These are phyloP conservation scores for Debaryomyces robertsiae DNA, from an alignment of 1,139 yeast species.

Conservation along the genomic window DNA sequence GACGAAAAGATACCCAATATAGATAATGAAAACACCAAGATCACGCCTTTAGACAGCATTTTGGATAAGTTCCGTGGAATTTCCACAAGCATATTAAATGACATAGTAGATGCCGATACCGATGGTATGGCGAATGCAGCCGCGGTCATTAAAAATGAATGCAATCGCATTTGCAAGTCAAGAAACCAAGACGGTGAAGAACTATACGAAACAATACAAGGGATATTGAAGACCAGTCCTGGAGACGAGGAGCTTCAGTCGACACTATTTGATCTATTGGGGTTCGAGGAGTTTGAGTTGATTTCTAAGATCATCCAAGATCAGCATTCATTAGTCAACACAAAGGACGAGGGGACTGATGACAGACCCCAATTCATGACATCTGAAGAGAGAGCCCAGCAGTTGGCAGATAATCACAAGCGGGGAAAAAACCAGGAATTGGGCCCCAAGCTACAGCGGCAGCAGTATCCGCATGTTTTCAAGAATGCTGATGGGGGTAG, in stretches of 20 bases:
- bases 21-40: slow-evolving; percentile 35
- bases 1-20: slow-evolving; percentile 32
- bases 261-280: slow-evolving; percentile 72
- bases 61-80: slow-evolving; percentile 34
- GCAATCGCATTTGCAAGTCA: slow-evolving; percentile 30
- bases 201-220: slow-evolving; percentile 25
- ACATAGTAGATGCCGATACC: too few relatives aligned
- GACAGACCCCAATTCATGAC: slow-evolving; percentile 43
- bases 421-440: slow-evolving; percentile 54
- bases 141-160: slow-evolving; percentile 28
- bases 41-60: slow-evolving; percentile 31
- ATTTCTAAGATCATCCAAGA: slow-evolving; percentile 66
- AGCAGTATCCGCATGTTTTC: slow-evolving; percentile 85
- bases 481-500: slow-evolving; percentile 67
- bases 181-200: slow-evolving; percentile 30
- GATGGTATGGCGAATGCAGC: too few relatives aligned
- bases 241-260: slow-evolving; percentile 69
- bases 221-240: slow-evolving; percentile 30
- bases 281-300: slow-evolving; percentile 82
- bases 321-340: slow-evolving; percentile 30
- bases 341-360: slow-evolving; percentile 11
- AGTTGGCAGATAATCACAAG: slow-evolving; percentile 56
- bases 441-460: slow-evolving; percentile 46
- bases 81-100: slow-evolving; percentile 35
- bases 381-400: slow-evolving; percentile 58